phyloP scores from a whole-genome alignment of 2,329 filamentous ascomycete species.

The Dichotomopilus funicola region DNA sequence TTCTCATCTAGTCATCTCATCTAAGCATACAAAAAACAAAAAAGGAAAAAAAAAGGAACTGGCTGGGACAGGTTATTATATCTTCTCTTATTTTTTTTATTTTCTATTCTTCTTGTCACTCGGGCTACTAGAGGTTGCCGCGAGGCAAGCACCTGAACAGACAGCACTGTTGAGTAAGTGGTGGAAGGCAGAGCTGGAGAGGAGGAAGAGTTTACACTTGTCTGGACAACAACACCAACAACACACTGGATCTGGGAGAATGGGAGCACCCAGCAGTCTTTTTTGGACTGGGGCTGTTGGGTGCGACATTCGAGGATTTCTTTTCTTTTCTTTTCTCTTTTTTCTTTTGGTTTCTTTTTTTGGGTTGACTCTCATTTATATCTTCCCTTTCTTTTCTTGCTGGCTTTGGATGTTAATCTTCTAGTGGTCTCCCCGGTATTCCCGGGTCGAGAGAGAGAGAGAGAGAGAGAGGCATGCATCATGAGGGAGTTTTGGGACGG shows the following conservation, averaged over 20 bases:
- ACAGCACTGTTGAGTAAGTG: not conserved
- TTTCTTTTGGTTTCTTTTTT: not conserved
- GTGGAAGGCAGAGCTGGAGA: not conserved
- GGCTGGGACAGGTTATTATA: not conserved
- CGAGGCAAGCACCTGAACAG: slow-evolving; percentile 14
- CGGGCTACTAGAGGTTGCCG: slow-evolving; percentile 21
- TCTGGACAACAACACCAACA: slow-evolving; percentile 12
- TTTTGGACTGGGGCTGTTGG: slow-evolving; percentile 13
- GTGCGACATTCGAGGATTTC: not conserved
- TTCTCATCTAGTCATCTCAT: slow-evolving; percentile 63
- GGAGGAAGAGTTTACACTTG: not conserved
- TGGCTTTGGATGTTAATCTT: not conserved
- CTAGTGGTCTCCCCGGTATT: not conserved
- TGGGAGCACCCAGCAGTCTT: slow-evolving; percentile 3
- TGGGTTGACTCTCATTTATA: not conserved
- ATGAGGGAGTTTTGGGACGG: slow-evolving; percentile 11
- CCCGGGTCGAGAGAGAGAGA: slow-evolving; percentile 7
- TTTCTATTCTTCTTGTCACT: slow-evolving; percentile 8
- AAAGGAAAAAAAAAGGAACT: not conserved
- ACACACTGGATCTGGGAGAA: slow-evolving; percentile 2
- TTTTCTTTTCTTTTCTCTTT: not conserved
- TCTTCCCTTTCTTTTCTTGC: not conserved
- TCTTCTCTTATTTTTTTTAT: slow-evolving; percentile 3
- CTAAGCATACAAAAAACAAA: not conserved
- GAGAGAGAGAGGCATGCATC: slow-evolving; percentile 10